A percentile compares a stretch with the other conserved stretches of the same genome.
These are phyloP conservation scores for Mucor circinelloides DNA, from an alignment of 371 early-diverging fungal species.

Conservation along the genomic window DNA sequence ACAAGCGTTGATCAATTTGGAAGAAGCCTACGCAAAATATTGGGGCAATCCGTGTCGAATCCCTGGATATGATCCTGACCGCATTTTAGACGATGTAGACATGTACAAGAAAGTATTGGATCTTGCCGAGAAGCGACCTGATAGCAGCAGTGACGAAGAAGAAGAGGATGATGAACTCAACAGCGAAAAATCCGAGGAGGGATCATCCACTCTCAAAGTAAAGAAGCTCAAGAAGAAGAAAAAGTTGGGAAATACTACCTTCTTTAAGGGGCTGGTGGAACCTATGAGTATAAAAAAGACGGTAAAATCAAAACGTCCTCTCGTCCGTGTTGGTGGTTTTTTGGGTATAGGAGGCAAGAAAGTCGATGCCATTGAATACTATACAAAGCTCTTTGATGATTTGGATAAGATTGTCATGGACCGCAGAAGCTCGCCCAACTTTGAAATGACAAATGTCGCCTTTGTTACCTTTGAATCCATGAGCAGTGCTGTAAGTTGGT, in stretches of 20 bases:
- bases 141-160: conserved; percentile 7
- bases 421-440: conserved; percentile 27
- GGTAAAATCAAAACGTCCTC: conserved; percentile 25
- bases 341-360: conserved; percentile 39
- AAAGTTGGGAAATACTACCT: conserved; percentile 24
- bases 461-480: conserved; percentile 52
- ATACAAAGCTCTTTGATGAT: conserved; percentile 40
- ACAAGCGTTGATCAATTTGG: conserved; percentile 35
- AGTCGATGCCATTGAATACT: conserved; percentile 51
- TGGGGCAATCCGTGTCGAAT: conserved; percentile 54
- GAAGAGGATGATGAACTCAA: neutral
- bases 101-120: conserved; percentile 29
- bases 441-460: conserved; percentile 43
- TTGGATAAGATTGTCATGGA: conserved; percentile 36
- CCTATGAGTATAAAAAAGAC: conserved; percentile 5
- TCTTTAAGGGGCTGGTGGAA: conserved; percentile 19
- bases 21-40: conserved; percentile 42
- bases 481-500: conserved; percentile 41
- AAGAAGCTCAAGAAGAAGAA: conserved; percentile 10
- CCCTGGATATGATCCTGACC: conserved; percentile 48
- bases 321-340: conserved; percentile 32
- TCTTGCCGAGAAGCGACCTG: conserved; percentile 12
- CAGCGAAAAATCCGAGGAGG: neutral
- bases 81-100: conserved; percentile 37
- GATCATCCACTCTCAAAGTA: neutral